Conservation (phyloP, 345 rosid species). For the Citrus reticulata region DNA sequence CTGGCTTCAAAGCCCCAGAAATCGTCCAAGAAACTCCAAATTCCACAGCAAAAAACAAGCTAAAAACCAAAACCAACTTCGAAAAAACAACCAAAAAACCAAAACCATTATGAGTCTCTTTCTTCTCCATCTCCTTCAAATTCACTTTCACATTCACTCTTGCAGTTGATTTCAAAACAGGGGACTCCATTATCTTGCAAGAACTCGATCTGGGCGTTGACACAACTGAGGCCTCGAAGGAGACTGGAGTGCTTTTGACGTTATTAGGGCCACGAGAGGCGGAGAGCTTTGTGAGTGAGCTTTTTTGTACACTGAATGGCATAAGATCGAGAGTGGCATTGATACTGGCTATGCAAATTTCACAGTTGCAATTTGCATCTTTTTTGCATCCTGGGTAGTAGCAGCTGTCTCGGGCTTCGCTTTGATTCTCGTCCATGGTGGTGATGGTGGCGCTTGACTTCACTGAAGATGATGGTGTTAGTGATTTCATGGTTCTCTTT, state of each 20-base stretch:
- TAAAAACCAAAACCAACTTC: slow-evolving; percentile 33
- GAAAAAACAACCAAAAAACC: slow-evolving; percentile 7
- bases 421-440: slow-evolving; percentile 26
- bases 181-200: slow-evolving; percentile 28
- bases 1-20: slow-evolving; percentile 36
- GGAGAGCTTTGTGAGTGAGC: slow-evolving; percentile 64
- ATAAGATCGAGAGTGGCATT: slow-evolving; percentile 86
- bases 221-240: slow-evolving; percentile 40
- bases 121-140: slow-evolving; percentile 23
- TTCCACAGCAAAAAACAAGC: slow-evolving; percentile 37
- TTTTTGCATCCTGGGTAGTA: slow-evolving; percentile 87
- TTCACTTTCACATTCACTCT: slow-evolving; percentile 12
- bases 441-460: slow-evolving; percentile 30
- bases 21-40: slow-evolving; percentile 40
- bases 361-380: slow-evolving; percentile 80
- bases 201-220: slow-evolving; percentile 57
- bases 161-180: slow-evolving; percentile 41
- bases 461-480: slow-evolving; percentile 30
- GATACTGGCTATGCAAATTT: slow-evolving; percentile 81
- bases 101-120: not conserved
- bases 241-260: slow-evolving; percentile 41
- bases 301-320: slow-evolving; percentile 65
- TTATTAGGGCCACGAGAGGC: slow-evolving; percentile 22
- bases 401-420: slow-evolving; percentile 48
- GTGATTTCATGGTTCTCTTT: slow-evolving; percentile 35